phyloP scores from a whole-genome alignment of 768 basidiomycete genomes.

The Podaxis sp. region DNA sequence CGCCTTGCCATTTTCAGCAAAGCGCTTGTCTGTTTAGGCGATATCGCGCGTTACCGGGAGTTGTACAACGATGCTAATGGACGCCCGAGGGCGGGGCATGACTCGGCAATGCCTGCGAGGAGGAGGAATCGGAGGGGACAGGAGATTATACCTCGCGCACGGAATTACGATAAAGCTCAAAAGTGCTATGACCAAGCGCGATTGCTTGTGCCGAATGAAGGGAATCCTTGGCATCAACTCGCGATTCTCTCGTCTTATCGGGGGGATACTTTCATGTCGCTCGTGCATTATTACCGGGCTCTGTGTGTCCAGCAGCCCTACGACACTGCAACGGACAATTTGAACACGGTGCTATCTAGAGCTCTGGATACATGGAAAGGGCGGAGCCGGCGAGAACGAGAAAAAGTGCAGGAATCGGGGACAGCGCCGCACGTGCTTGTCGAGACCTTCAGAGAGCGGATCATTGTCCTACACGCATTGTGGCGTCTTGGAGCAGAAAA shows the following conservation, averaged over 20 bases:
- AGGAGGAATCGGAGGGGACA: slow-evolving; percentile 47
- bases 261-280: slow-evolving; percentile 75
- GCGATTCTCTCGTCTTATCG: slow-evolving; percentile 89
- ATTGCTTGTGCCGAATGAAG: slow-evolving; percentile 80
- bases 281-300: slow-evolving; percentile 89
- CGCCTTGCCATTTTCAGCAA: slow-evolving; percentile 82
- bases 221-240: slow-evolving; percentile 94
- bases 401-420: slow-evolving; percentile 30
- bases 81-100: slow-evolving; percentile 65
- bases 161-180: slow-evolving; percentile 73
- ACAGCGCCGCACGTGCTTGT: slow-evolving; percentile 52
- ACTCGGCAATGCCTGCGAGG: slow-evolving; percentile 46
- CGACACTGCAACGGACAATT: slow-evolving; percentile 83
- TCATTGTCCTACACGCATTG: slow-evolving; percentile 76
- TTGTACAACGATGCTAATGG: slow-evolving; percentile 77
- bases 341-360: slow-evolving; percentile 70
- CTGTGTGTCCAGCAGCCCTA: slow-evolving; percentile 86
- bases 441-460: slow-evolving; percentile 68
- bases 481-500: slow-evolving; percentile 61
- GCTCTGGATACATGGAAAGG: slow-evolving; percentile 60
- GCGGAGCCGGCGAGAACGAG: slow-evolving; percentile 40
- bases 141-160: slow-evolving; percentile 52
- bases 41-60: slow-evolving; percentile 92
- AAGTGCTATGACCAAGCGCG: slow-evolving; percentile 87
- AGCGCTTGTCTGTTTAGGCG: slow-evolving; percentile 88